Evolutionary conservation across 1,284 basidiomycete genomes (phyloP), one percentile per base, ranked within the genome.

Genomic region (Cerrena zonata): DNA sequence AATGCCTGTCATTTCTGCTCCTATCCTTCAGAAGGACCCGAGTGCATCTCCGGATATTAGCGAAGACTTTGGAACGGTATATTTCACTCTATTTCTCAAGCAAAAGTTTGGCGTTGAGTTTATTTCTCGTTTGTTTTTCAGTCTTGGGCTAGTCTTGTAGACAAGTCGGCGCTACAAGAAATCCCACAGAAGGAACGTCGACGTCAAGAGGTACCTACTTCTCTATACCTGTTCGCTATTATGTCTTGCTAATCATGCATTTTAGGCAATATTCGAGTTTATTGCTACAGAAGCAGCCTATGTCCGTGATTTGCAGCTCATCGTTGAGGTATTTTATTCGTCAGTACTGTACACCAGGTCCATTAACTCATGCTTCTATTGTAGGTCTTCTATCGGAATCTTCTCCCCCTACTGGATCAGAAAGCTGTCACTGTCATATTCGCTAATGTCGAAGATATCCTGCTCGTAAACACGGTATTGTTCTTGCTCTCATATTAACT

Each of bases 91-190:
- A 30, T 18, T 37, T 22, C 37, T 41, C 18, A 3, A 51, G 48
- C 22, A 46, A 41, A 30, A 40, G 23, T 19, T 40, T 12, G 11
- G 10, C 25, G 25, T 63, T n/a, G 24, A 27, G 13, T 13, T 30
- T 47, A n/a, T 39, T 22, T 26, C 2, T 43, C 51, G 40, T 52
- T 45, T 13, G 15, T 38, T 21, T 11, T 48, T 27, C 19, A 91
- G 80, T 92, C 91, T 0, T 97, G 94, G 94, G 84, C 89, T 2
- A 92, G 89, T 64, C 70, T 97, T 46, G 86, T 97, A 0, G 90
- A 94, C 58, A 82, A 82, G 55, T 80, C 82, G 34, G 89, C 89
- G 0, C 68, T 96, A 27, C 83, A 85, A 22, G 89, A 80, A 13
- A 86, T 96, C 46, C 84, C 87, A 1, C 65, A 76, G 0, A 71